Percentiles rank a stretch among this genome's conserved stretches.
These are phyloP conservation scores for Rhododendron vialii DNA, from an alignment of 148 eudicot genomes.

Conservation along the genomic window DNA sequence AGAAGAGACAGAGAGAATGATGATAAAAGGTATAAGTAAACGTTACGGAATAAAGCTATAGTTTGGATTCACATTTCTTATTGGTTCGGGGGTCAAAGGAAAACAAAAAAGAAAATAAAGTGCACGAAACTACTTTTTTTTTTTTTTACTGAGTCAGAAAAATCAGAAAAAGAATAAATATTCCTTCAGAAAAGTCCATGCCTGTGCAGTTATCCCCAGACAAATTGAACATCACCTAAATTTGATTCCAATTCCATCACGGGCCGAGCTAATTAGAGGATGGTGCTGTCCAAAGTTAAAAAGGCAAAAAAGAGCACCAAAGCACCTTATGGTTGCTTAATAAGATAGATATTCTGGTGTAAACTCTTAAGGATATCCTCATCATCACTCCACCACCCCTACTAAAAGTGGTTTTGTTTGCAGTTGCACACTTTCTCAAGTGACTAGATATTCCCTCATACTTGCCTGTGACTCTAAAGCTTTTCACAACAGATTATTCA, in stretches of 20 bases:
- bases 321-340: conserved; percentile 1
- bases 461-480: neutral
- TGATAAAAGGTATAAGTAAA: neutral
- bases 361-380: neutral
- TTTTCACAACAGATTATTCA: neutral
- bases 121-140: neutral
- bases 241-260: neutral
- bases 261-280: neutral
- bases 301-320: neutral
- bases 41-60: neutral
- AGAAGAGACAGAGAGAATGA: neutral
- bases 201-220: neutral
- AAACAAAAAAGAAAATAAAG: neutral
- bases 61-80: neutral
- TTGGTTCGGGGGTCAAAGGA: neutral
- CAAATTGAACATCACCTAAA: neutral
- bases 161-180: neutral
- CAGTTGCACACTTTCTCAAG: neutral
- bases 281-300: neutral
- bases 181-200: neutral
- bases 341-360: neutral
- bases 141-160: neutral
- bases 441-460: neutral
- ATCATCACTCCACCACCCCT: neutral
- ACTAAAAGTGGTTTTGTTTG: neutral